These are phyloP conservation scores for Macrolepiota fuliginosa DNA, from an alignment of 768 basidiomycete species.

Conservation along the genomic window DNA sequence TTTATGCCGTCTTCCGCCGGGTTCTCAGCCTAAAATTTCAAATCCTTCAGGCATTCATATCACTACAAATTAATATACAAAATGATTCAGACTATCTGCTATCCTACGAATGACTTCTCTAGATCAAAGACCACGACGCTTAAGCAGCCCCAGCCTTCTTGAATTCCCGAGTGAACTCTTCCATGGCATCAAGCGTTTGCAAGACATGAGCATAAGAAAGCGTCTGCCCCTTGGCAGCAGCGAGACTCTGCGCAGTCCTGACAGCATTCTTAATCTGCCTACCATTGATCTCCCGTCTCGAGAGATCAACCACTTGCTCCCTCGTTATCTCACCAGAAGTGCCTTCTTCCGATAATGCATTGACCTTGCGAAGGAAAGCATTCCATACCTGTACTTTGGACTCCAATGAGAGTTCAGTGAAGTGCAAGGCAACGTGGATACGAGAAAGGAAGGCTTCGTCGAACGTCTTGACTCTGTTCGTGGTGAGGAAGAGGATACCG, in stretches of 20 bases:
- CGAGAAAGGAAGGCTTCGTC: conserved; percentile 70
- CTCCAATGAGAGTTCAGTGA: conserved; percentile 50
- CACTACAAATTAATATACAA: too few relatives aligned
- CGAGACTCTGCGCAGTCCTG: conserved; percentile 61
- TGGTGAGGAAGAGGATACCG: conserved; percentile 56
- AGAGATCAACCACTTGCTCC: conserved; percentile 44
- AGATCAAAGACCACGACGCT: too few relatives aligned
- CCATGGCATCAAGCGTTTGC: conserved; percentile 60
- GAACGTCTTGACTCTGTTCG: conserved; percentile 56
- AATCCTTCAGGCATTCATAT: too few relatives aligned
- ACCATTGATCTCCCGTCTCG: conserved; percentile 55
- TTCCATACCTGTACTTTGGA: conserved; percentile 62
- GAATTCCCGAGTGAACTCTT: conserved; percentile 54
- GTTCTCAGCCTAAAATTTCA: too few relatives aligned
- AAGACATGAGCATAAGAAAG: conserved; percentile 50
- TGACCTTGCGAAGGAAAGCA: conserved; percentile 53
- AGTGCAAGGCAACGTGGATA: conserved; percentile 66
- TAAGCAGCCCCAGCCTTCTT: conserved; percentile 18
- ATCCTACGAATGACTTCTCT: too few relatives aligned
- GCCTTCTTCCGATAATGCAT: conserved; percentile 25
- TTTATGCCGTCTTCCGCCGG: too few relatives aligned
- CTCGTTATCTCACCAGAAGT: conserved; percentile 25
- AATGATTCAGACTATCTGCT: too few relatives aligned
- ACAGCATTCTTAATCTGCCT: conserved; percentile 71
- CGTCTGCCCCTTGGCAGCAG: conserved; percentile 43